phyloP scores from a whole-genome alignment of 129 eudicot genomes.

The Daucus carota region DH1_v3.0 NC_030385.2:46618501-46619000 shows the following conservation, averaged over 20 bases:
- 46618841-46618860: slow-evolving; percentile 87
- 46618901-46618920: slow-evolving; percentile 63
- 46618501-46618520: neutral
- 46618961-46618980: slow-evolving; percentile 93
- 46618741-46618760: slow-evolving; percentile 66
- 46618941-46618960: slow-evolving; percentile 91
- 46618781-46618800: slow-evolving; percentile 96
- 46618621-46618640: neutral
- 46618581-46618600: slow-evolving; percentile 5
- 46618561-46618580: slow-evolving; percentile 1
- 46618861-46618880: slow-evolving; percentile 79
- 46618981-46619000: slow-evolving; percentile 86
- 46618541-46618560: neutral
- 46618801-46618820: slow-evolving; percentile 95
- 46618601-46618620: neutral
- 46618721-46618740: slow-evolving; percentile 81
- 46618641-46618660: slow-evolving; percentile 13
- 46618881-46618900: slow-evolving; percentile 64
- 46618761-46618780: slow-evolving; percentile 78
- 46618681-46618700: slow-evolving; percentile 18
- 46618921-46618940: slow-evolving; percentile 44
- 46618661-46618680: neutral
- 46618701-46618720: slow-evolving; percentile 94
- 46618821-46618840: slow-evolving; percentile 71
- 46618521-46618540: neutral